Evolutionary conservation across 257 asterid species (phyloP), one percentile per base, ranked within the genome.

Genomic region (Knoxia roxburghii): DNA sequence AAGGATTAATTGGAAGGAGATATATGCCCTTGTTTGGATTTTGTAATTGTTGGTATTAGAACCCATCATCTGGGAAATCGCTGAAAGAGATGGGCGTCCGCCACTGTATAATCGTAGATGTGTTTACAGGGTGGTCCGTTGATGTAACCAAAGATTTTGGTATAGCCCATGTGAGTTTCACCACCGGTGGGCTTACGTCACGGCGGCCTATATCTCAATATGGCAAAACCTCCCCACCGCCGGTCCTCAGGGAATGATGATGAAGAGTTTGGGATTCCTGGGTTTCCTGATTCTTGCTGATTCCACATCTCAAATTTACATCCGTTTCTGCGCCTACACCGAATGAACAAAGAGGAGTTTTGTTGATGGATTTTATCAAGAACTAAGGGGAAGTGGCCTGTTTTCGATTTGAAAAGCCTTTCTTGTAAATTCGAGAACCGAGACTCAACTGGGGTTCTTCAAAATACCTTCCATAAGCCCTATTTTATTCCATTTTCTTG

Each of bases 171-270:
- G 70, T 90, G 12, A 48, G 83, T 21, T 90, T 93, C 83, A 66
- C 90, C 55, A 93, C 99, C 7, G 75, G 90, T 61, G 97, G 23
- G 96, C 95, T 7, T 90, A 81, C 61, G 99, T 97, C 39, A 79
- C 95, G 35, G 84, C 96, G 18, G 95, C 95, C 3, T 93, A 84
- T 30, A 12, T 72, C 0, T 90, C 96, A 0, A 2, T 90, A 1
- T 93, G 98, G 97, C 86, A 77, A 64, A 70, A 92, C 53, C 86
- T 92, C 18, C 97, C 97, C 4, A 37, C 6, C 4, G 9, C 41
- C 82, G 92, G 0, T 23, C 37, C 0, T 55, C 83, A 0, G 39
- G 26, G 20, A n/a, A n/a, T n/a, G n/a, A n/a, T n/a, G 40, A 61
- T 3, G 86, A 83, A 0, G 82, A 81, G 64, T 89, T 85, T 18